Conservation (phyloP, 441 rosid species). For the Populus hybrid region DNA sequence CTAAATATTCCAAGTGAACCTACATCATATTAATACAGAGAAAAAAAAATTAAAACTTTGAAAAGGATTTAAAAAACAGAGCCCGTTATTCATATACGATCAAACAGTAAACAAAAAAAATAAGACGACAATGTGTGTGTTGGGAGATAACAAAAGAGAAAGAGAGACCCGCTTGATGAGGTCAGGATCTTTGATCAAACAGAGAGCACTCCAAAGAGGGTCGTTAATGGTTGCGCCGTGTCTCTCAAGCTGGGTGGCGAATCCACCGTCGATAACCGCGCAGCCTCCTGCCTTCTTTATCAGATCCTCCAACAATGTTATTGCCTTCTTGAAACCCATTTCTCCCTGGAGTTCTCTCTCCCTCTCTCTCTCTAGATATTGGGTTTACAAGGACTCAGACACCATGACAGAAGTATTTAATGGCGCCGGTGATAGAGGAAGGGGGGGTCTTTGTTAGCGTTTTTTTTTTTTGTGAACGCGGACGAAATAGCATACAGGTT, state of each 20-base stretch:
- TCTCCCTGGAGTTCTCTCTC: neutral
- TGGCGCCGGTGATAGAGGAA: conserved; percentile 1
- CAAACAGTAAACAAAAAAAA: neutral
- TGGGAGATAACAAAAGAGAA: neutral
- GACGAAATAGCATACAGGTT: conserved; percentile 22
- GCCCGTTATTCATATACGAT: neutral
- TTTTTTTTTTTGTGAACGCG: conserved; percentile 5
- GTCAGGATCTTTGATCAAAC: conserved; percentile 64
- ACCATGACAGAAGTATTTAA: neutral
- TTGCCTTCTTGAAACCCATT: conserved; percentile 43
- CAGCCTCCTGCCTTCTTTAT: conserved; percentile 73
- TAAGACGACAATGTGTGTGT: neutral
- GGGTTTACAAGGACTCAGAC: neutral
- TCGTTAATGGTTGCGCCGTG: conserved; percentile 88
- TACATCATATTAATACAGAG: conserved; percentile 15
- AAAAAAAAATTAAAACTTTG: neutral
- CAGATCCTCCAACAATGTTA: conserved; percentile 54
- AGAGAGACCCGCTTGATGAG: conserved; percentile 56
- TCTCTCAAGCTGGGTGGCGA: conserved; percentile 83
- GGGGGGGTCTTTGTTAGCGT: neutral
- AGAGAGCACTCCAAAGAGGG: conserved; percentile 90
- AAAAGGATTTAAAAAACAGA: neutral
- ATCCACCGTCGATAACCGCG: conserved; percentile 87
- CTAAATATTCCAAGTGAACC: conserved; percentile 89
- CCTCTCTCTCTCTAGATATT: neutral